Conservation (phyloP, 148 eudicot species). For the Amaranthus cruentus region DNA sequence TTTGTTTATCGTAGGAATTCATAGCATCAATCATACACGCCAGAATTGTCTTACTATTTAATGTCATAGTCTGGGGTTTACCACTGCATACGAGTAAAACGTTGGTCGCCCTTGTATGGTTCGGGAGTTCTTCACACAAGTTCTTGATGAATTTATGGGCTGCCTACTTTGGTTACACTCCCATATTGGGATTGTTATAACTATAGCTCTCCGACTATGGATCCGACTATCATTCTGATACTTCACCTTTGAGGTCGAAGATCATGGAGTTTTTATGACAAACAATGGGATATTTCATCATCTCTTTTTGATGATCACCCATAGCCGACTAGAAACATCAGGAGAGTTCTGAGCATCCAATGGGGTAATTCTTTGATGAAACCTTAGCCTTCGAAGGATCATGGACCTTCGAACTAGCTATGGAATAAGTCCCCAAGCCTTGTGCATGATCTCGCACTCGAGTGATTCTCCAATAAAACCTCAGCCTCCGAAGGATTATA, state of each 20-base stretch:
- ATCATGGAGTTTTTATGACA: not conserved
- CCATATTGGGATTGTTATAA: too few species aligned
- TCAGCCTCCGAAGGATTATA: not conserved
- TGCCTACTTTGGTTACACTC: too few species aligned
- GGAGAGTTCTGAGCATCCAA: not conserved
- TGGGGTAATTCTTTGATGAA: not conserved
- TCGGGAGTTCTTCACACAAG: too few species aligned
- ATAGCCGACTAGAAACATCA: not conserved
- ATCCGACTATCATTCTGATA: too few species aligned
- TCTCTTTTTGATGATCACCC: not conserved
- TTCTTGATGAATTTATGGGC: too few species aligned
- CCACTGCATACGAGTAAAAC: too few species aligned
- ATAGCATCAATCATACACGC: not conserved
- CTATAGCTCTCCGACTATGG: too few species aligned
- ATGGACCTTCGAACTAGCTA: conserved; percentile 12
- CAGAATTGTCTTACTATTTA: not conserved
- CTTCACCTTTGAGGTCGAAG: too few species aligned
- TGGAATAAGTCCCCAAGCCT: conserved; percentile 17
- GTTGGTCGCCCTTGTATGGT: too few species aligned
- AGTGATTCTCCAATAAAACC: conserved; percentile 6
- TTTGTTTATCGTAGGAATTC: not conserved
- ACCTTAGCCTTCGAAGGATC: not conserved
- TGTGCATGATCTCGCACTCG: conserved; percentile 10
- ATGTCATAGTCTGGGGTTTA: not conserved
- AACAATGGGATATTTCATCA: not conserved